Evolutionary conservation across 345 rosid species (phyloP).

Genomic region (Zanthoxylum bungeanum): DNA sequence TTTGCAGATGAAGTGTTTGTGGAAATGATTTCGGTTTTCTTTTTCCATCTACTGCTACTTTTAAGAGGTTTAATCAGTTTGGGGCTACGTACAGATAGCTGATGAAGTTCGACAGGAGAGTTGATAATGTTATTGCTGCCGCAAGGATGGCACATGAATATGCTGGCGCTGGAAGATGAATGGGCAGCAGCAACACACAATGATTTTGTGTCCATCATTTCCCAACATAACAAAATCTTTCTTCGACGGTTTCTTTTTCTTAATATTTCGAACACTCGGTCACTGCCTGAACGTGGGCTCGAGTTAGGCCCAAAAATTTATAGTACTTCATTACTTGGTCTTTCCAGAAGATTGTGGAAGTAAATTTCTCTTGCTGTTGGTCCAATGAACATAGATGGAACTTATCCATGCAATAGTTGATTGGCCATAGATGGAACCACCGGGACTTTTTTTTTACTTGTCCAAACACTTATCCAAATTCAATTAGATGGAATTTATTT

Average conservation of each 20-base stretch:
- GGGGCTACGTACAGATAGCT: not conserved
- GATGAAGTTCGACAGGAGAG: not conserved
- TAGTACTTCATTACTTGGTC: too few relatives aligned
- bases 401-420: too few relatives aligned
- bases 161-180: not conserved
- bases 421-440: too few relatives aligned
- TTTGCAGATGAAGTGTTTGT: constrained; percentile 29
- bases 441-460: too few relatives aligned
- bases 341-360: too few relatives aligned
- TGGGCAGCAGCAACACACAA: not conserved
- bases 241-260: not conserved
- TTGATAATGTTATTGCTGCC: not conserved
- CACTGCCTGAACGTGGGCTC: not conserved
- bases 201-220: not conserved
- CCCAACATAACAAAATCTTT: not conserved
- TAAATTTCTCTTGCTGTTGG: too few relatives aligned
- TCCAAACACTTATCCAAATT: too few relatives aligned
- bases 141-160: not conserved
- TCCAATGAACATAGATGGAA: too few relatives aligned
- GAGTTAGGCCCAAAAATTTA: not conserved
- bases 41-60: not conserved
- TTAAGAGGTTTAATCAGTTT: not conserved
- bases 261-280: not conserved
- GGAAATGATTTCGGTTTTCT: not conserved
- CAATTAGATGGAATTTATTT: too few relatives aligned